Conservation (phyloP, 352 stramenopile genomes). For the Pythium periplocum region DNA sequence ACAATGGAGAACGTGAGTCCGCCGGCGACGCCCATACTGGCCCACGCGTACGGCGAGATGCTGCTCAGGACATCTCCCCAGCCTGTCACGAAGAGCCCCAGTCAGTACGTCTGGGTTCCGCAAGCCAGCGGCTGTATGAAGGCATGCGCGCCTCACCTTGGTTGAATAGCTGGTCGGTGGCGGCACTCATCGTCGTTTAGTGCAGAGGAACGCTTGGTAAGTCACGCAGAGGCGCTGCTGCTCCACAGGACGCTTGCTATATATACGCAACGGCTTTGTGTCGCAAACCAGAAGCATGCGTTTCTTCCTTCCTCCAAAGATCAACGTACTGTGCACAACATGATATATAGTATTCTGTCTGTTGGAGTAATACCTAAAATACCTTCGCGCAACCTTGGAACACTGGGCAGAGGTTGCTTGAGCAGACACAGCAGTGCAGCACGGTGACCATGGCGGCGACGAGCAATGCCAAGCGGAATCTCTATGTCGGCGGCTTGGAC, state of each 20-base stretch:
- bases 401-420: not conserved
- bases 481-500: constrained; percentile 91
- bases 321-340: constrained; percentile 10
- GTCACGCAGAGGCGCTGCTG: constrained; percentile 1
- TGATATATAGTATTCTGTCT: constrained; percentile 11
- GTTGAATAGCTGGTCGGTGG: constrained; percentile 83
- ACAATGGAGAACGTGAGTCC: constrained; percentile 96
- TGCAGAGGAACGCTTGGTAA: no score
- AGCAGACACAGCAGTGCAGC: not conserved
- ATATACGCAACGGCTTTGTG: constrained; percentile 1
- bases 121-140: not conserved
- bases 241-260: not conserved
- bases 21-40: constrained; percentile 96
- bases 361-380: constrained; percentile 11
- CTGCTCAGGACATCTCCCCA: constrained; percentile 96
- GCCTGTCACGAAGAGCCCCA: constrained; percentile 24
- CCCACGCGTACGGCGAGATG: constrained; percentile 98
- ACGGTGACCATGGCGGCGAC: not conserved
- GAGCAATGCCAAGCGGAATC: constrained; percentile 18
- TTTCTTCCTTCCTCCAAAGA: constrained; percentile 18
- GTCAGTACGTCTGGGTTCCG: no score
- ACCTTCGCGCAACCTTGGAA: constrained; percentile 18
- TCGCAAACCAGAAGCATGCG: constrained; percentile 6
- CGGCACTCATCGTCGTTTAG: constrained; percentile 58
- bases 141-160: constrained; percentile 40